Conservation (phyloP, 306 rosid genomes). For the Lathyrus tuberosus region DNA sequence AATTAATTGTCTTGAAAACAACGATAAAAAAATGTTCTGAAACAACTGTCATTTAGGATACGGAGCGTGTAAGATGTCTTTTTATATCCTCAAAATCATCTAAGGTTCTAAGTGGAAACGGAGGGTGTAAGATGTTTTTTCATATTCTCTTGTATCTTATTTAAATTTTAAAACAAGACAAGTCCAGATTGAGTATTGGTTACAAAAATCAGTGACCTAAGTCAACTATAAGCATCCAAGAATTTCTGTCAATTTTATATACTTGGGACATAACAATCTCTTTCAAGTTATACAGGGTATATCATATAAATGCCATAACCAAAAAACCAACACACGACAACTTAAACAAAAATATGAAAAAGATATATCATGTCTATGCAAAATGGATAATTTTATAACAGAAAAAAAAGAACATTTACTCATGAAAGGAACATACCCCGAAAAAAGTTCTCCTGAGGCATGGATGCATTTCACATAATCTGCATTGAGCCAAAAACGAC, state of each 20-base stretch:
- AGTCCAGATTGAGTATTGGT: not conserved
- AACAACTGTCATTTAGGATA: not conserved
- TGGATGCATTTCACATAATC: conserved; percentile 97
- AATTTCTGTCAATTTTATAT: not conserved
- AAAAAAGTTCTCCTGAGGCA: conserved; percentile 86
- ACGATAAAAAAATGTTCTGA: not conserved
- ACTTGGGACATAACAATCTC: not conserved
- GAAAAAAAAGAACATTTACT: conserved; percentile 15
- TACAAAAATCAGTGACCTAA: not conserved
- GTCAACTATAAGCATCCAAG: not conserved
- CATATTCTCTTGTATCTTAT: not conserved
- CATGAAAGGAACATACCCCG: conserved; percentile 67
- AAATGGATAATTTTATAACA: conserved; percentile 10
- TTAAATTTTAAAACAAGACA: conserved; percentile 1
- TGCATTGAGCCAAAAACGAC: conserved; percentile 88
- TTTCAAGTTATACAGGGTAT: conserved; percentile 9
- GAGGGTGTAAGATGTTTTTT: no score
- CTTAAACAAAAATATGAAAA: conserved; percentile 1
- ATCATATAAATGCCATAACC: conserved; percentile 10
- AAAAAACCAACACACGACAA: conserved; percentile 7
- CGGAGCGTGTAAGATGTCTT: no score
- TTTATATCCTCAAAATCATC: no score
- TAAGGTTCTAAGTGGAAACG: no score
- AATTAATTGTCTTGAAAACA: not conserved
- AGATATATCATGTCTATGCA: not conserved